Evolutionary conservation across 2,329 filamentous ascomycete genomes (phyloP), one percentile per base, ranked within the genome.

Genomic region (Aureobasidium namibiae): DNA sequence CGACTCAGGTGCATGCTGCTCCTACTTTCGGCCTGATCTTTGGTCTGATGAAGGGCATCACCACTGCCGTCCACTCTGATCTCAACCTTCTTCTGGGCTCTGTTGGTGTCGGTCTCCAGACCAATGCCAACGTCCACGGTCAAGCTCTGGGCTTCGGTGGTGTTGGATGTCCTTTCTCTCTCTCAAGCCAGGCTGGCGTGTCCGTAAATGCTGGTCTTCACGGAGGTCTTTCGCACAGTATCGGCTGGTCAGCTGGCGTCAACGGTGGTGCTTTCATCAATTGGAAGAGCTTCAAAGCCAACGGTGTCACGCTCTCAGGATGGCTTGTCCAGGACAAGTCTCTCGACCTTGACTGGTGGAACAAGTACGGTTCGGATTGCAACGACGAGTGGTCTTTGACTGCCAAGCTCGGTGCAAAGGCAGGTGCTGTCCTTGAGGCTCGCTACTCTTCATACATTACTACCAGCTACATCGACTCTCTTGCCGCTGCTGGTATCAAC

Each of bases 301-400:
- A 66, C 36, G 64, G 63, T 29, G 64, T 61, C 42, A 66, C 71
- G 3, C 66, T 73, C 9, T 68, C 69, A 23, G 67, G 67, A 41
- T 73, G 70, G 71, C 60, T 73, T 2, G 65, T 62, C 8, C 65
- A 70, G 61, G 71, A 73, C 60, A 59, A 54, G 34, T 42, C 56
- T 21, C 50, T 50, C 31, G 48, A 53, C 38, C 18, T 44, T 11
- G 44, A 49, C 24, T 58, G 54, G 54, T 61, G 49, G 49, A 44
- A 50, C 29, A 52, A 56, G 49, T 44, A 60, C 23, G 38, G 34
- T 18, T 49, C 42, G 10, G 33, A 23, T 24, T 52, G 64, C 16
- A 10, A 64, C 64, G 72, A 74, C 53, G 71, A 74, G 63, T 74
- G 71, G 71, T 67, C 56, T 9, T 65, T 69, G 21, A 74, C 71